Percentiles rank a stretch among this genome's conserved stretches.
Conservation (phyloP, 2,329 filamentous ascomycete species). For the Neonectria hederae region DNA sequence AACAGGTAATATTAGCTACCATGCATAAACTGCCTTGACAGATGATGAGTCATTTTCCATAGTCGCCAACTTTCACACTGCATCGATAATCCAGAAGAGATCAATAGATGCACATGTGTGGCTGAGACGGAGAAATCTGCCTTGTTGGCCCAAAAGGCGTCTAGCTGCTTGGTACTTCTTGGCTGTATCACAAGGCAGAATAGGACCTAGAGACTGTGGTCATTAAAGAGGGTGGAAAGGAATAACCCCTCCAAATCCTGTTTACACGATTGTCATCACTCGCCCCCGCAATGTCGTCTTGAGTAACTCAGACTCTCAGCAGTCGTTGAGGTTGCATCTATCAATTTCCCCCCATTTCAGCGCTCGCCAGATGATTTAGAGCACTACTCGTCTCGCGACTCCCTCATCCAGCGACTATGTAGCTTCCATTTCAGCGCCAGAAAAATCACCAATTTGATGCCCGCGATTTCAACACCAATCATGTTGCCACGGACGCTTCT, state of each 20-base stretch:
- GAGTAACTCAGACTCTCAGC: no score
- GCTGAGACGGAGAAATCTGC: background rate
- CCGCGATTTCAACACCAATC: background rate
- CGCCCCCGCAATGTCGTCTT: no score
- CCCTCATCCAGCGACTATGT: background rate
- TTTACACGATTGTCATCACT: background rate
- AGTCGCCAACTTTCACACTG: no score
- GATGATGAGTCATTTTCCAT: no score
- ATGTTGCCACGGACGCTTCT: background rate
- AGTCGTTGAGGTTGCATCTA: no score
- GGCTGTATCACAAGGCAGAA: background rate
- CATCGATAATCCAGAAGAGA: background rate
- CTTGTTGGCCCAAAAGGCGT: background rate
- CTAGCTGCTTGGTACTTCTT: background rate
- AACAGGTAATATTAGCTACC: no score
- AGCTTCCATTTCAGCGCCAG: background rate
- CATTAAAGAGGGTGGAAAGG: no score
- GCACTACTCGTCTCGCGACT: background rate
- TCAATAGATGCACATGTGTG: background rate
- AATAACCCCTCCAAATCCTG: background rate
- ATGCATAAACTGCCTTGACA: no score
- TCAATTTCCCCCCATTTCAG: no score
- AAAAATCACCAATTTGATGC: constrained; percentile 6
- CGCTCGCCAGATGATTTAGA: no score
- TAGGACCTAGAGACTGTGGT: no score